phyloP scores from a whole-genome alignment of 495 filamentous ascomycete species.

The Penicillium bialowiezense region DNA sequence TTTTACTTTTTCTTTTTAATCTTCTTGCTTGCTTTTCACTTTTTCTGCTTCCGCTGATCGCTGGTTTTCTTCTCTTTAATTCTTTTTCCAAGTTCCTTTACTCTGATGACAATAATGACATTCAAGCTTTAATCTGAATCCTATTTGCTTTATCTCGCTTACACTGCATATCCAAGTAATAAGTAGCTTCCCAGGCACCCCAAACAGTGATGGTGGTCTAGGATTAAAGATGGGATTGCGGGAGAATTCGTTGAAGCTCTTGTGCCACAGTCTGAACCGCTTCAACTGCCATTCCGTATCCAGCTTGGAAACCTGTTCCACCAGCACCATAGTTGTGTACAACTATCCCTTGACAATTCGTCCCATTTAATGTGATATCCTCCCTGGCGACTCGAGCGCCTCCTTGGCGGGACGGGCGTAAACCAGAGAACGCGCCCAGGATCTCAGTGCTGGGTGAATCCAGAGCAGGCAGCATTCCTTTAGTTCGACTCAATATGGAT shows the following conservation, averaged over 20 bases:
- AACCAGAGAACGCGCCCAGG: conserved; percentile 20
- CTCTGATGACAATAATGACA: too few species aligned
- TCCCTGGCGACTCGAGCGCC: conserved; percentile 28
- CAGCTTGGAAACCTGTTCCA: conserved; percentile 24
- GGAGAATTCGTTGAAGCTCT: not conserved
- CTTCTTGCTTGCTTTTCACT: too few species aligned
- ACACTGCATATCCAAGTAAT: too few species aligned
- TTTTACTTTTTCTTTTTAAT: too few species aligned
- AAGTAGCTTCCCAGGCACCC: too few species aligned
- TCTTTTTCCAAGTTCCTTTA: too few species aligned
- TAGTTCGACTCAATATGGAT: conserved; percentile 27
- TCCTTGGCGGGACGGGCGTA: conserved; percentile 29
- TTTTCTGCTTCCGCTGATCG: too few species aligned
- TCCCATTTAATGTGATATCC: not conserved
- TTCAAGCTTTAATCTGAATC: too few species aligned
- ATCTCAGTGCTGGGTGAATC: conserved; percentile 15
- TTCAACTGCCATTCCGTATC: conserved; percentile 23
- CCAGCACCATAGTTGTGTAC: conserved; percentile 38
- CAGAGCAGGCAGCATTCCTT: conserved; percentile 18
- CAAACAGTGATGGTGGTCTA: too few species aligned
- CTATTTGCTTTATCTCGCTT: too few species aligned
- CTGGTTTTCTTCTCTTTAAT: too few species aligned
- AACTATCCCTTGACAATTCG: not conserved
- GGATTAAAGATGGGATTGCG: too few species aligned
- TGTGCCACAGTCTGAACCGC: not conserved